Conservation (phyloP, 2,329 filamentous ascomycete genomes). For the Talaromyces albobiverticillius region DNA sequence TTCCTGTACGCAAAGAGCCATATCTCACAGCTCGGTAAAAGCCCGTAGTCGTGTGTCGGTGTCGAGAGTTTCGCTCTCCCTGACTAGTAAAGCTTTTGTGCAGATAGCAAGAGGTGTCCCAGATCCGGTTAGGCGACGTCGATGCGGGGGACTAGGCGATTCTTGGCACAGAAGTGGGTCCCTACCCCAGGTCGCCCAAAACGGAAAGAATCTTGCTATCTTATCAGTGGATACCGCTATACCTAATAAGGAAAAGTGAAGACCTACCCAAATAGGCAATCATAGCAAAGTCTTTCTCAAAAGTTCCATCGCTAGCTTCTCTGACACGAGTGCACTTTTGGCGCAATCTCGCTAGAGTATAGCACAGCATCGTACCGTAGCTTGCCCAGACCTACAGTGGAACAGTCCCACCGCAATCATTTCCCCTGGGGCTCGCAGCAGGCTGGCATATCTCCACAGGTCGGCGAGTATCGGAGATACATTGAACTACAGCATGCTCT, state of each 20-base stretch:
- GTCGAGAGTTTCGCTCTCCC: not conserved
- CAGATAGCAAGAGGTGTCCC: not conserved
- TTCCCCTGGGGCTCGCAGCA: too few species aligned
- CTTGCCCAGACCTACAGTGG: too few species aligned
- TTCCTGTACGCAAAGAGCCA: not conserved
- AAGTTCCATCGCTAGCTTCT: too few species aligned
- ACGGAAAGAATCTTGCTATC: not conserved
- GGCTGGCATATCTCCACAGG: too few species aligned
- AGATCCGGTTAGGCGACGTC: not conserved
- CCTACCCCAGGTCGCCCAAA: not conserved
- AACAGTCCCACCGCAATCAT: too few species aligned
- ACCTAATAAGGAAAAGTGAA: not conserved
- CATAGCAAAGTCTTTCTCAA: not conserved
- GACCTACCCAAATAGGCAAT: not conserved
- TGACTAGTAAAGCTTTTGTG: not conserved
- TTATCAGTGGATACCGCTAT: not conserved
- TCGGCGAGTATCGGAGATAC: too few species aligned
- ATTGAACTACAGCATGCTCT: not conserved
- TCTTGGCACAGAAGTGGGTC: not conserved
- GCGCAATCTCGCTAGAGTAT: too few species aligned
- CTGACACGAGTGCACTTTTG: too few species aligned
- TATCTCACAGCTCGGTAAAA: not conserved
- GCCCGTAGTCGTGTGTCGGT: not conserved
- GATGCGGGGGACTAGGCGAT: not conserved
- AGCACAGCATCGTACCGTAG: too few species aligned